phyloP scores from a whole-genome alignment of 2,329 filamentous ascomycete species.

The Tolypocladium ophioglossoides region DNA sequence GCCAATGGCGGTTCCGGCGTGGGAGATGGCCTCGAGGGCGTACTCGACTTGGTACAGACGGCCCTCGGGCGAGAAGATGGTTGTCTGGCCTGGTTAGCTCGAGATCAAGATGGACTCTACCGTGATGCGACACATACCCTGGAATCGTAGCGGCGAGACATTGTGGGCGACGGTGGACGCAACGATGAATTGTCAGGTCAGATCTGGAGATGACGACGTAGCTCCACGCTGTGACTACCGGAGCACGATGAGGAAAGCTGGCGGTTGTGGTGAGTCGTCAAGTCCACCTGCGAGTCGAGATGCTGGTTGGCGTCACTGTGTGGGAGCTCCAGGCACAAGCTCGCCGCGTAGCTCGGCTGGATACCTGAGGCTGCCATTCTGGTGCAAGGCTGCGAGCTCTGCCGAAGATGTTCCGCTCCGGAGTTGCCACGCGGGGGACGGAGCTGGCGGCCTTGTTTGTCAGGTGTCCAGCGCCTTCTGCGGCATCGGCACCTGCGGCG shows the following conservation, averaged over 20 bases:
- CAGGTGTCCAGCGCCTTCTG: not conserved
- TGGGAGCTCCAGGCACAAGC: slow-evolving; percentile 10
- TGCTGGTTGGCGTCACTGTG: slow-evolving; percentile 7
- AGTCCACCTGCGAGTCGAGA: not conserved
- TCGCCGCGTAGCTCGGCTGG: slow-evolving; percentile 7
- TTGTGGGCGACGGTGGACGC: slow-evolving; percentile 30
- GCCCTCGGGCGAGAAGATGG: slow-evolving; percentile 98
- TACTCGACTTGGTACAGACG: slow-evolving; percentile 99
- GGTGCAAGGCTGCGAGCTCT: not conserved
- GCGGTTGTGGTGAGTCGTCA: not conserved
- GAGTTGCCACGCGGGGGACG: not conserved
- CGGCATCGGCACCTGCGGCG: too few relatives aligned
- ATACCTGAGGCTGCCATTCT: slow-evolving; percentile 4
- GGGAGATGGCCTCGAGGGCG: slow-evolving; percentile 95
- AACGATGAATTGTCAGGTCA: not conserved
- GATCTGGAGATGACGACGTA: not conserved
- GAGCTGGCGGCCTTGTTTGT: not conserved
- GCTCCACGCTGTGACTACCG: not conserved
- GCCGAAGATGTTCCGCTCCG: not conserved
- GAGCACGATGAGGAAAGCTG: slow-evolving; percentile 2
- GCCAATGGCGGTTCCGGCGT: slow-evolving; percentile 91
- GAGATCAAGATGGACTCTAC: not conserved
- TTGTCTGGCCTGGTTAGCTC: slow-evolving; percentile 54
- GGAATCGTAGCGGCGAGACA: slow-evolving; percentile 97
- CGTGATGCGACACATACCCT: slow-evolving; percentile 50